Percentiles rank a stretch among this genome's conserved stretches.
phyloP scores from a whole-genome alignment of 495 filamentous ascomycete genomes.

The Podospora australis region DNA sequence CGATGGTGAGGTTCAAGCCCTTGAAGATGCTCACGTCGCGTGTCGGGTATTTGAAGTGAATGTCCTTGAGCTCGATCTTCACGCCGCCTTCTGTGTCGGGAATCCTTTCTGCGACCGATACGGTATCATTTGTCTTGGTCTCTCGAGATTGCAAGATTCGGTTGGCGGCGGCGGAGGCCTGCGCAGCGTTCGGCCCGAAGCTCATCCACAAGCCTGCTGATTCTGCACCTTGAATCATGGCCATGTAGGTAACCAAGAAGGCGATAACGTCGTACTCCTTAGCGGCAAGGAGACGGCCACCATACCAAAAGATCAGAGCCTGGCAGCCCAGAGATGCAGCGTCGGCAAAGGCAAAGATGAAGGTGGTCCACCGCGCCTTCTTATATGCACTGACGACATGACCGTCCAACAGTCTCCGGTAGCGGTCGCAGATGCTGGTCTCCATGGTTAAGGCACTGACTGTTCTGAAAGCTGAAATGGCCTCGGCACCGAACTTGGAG shows the following conservation, averaged over 20 bases:
- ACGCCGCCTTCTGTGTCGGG: conserved; percentile 39
- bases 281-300: conserved; percentile 32
- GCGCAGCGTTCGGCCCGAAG: conserved; percentile 45
- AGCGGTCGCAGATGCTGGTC: conserved; percentile 43
- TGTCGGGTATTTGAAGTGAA: conserved; percentile 56
- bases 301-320: conserved; percentile 47
- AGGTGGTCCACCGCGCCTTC: conserved; percentile 38
- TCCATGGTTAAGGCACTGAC: conserved; percentile 52
- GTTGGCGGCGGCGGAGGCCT: conserved; percentile 39
- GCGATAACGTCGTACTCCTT: conserved; percentile 32
- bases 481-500: conserved; percentile 55
- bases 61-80: conserved; percentile 48
- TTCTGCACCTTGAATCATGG: conserved; percentile 43
- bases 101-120: conserved; percentile 18
- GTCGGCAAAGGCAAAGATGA: conserved; percentile 42
- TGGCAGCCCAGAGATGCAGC: conserved; percentile 37
- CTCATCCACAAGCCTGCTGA: conserved; percentile 39
- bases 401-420: conserved; percentile 30
- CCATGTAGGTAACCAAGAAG: conserved; percentile 44
- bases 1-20: conserved; percentile 49
- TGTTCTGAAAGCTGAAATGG: conserved; percentile 53
- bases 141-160: conserved; percentile 40
- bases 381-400: conserved; percentile 37
- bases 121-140: conserved; percentile 18
- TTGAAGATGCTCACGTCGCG: conserved; percentile 46